Percentiles rank a stretch among this genome's conserved stretches.
These are phyloP conservation scores for Trypanosoma conorhini DNA, from an alignment of 208 protist genomes.

Conservation along the genomic window DNA sequence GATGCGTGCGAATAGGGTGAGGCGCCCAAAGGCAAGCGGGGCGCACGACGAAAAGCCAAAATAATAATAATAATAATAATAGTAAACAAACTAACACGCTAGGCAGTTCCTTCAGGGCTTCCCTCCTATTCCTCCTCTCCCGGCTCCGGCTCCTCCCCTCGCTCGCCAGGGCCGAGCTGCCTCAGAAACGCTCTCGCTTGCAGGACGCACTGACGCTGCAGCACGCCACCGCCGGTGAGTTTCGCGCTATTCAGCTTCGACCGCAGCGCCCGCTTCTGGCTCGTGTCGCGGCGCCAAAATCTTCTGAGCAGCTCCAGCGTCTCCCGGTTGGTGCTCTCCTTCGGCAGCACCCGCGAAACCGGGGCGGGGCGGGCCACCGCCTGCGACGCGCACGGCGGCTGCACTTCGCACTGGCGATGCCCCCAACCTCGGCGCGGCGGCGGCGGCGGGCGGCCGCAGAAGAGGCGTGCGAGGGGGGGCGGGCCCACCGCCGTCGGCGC, in stretches of 20 bases:
- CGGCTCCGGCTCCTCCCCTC: too few relatives aligned
- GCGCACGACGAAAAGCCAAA: not conserved
- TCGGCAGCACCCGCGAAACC: constrained; percentile 47
- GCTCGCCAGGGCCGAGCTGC: not conserved
- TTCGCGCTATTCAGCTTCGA: constrained; percentile 23
- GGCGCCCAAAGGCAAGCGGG: not conserved
- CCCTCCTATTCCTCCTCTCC: not conserved
- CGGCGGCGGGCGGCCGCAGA: constrained; percentile 9
- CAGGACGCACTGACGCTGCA: constrained; percentile 18
- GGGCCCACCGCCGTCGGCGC: not conserved
- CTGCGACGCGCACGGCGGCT: not conserved
- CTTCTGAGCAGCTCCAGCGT: constrained; percentile 55
- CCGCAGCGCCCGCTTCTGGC: constrained; percentile 34
- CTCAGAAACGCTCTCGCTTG: constrained; percentile 18
- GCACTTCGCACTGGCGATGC: constrained; percentile 1
- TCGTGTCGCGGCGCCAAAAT: constrained; percentile 52
- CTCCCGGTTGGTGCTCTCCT: constrained; percentile 51
- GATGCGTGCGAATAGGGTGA: not conserved
- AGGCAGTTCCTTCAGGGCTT: not conserved
- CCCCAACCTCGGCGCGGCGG: not conserved
- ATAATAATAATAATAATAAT: constrained; percentile 13
- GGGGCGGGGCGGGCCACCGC: constrained; percentile 20
- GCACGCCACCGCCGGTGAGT: not conserved
- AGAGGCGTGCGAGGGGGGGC: constrained; percentile 1
- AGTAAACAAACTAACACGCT: too few relatives aligned